A percentile compares a stretch with the other conserved stretches of the same genome.
phyloP scores from a whole-genome alignment of 306 rosid species.

The Ziziphus jujuba region DNA sequence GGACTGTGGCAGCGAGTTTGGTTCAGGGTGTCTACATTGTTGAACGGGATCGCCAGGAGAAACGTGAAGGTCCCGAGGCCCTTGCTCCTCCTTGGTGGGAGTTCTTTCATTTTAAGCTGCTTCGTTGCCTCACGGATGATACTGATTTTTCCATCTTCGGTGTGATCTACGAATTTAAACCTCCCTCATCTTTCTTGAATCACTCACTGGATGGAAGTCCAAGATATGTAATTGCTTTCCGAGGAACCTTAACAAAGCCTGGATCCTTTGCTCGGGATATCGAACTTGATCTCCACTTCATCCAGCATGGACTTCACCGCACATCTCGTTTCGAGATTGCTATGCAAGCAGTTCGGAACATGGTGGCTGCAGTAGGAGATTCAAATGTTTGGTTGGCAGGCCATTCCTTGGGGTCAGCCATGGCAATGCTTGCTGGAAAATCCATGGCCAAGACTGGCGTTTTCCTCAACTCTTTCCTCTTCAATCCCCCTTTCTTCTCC shows the following conservation, averaged over 20 bases:
- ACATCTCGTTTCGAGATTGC: slow-evolving; percentile 81
- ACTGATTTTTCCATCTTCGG: slow-evolving; percentile 82
- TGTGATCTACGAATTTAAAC: slow-evolving; percentile 76
- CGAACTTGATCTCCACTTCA: slow-evolving; percentile 58
- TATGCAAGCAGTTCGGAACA: slow-evolving; percentile 62
- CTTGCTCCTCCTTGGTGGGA: slow-evolving; percentile 87
- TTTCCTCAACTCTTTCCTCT: slow-evolving; percentile 69
- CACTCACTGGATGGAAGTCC: slow-evolving; percentile 53
- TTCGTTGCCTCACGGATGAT: slow-evolving; percentile 67
- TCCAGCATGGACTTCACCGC: slow-evolving; percentile 67
- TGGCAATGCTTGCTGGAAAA: slow-evolving; percentile 88
- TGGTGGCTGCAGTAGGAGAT: slow-evolving; percentile 66
- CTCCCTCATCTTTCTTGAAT: slow-evolving; percentile 42
- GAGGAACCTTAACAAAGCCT: slow-evolving; percentile 70
- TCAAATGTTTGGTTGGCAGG: slow-evolving; percentile 87
- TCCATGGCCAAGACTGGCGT: slow-evolving; percentile 66
- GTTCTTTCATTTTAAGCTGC: slow-evolving; percentile 72
- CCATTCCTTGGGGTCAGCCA: slow-evolving; percentile 87
- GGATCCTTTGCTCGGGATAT: slow-evolving; percentile 66
- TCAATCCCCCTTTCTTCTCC: slow-evolving; percentile 79
- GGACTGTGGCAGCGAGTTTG: slow-evolving; percentile 87
- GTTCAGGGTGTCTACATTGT: slow-evolving; percentile 84
- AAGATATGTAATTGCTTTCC: slow-evolving; percentile 68
- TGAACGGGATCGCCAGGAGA: slow-evolving; percentile 74
- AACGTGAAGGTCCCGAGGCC: slow-evolving; percentile 60